Conservation (phyloP, 2,329 filamentous ascomycete genomes). For the Hymenoscyphus fraxineus region DNA sequence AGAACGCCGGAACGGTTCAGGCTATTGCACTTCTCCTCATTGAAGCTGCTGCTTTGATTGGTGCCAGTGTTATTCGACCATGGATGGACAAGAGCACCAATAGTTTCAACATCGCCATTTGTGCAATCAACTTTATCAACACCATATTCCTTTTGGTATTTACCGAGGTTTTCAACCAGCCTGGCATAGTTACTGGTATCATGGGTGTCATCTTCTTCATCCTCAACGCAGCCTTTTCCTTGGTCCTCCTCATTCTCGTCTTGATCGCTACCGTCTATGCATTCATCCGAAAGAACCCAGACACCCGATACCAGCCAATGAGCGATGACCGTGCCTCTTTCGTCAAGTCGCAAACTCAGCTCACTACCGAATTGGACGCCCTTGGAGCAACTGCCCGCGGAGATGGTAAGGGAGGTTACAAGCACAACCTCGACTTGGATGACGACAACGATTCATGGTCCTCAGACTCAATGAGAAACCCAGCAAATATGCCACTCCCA, state of each 20-base stretch:
- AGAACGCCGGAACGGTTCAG: slow-evolving; percentile 67
- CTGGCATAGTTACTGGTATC: slow-evolving; percentile 77
- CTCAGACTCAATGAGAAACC: slow-evolving; percentile 50
- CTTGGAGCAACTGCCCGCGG: slow-evolving; percentile 84
- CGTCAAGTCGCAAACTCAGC: slow-evolving; percentile 89
- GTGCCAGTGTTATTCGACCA: slow-evolving; percentile 74
- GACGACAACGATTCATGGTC: slow-evolving; percentile 69
- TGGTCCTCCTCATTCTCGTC: slow-evolving; percentile 79
- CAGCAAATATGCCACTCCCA: slow-evolving; percentile 36
- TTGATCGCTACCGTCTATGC: slow-evolving; percentile 73
- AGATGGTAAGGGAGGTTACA: slow-evolving; percentile 61
- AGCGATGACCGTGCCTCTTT: slow-evolving; percentile 93
- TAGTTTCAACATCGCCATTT: slow-evolving; percentile 91
- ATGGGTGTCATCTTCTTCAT: slow-evolving; percentile 89
- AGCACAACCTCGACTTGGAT: slow-evolving; percentile 60
- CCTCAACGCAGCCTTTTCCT: slow-evolving; percentile 76
- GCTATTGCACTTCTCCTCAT: slow-evolving; percentile 79
- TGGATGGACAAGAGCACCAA: slow-evolving; percentile 99
- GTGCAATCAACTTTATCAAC: slow-evolving; percentile 85
- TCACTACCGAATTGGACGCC: slow-evolving; percentile 87
- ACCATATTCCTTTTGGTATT: slow-evolving; percentile 86
- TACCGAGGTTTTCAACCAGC: slow-evolving; percentile 80
- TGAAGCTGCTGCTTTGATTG: slow-evolving; percentile 74
- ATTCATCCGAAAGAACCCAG: slow-evolving; percentile 87
- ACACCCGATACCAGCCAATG: slow-evolving; percentile 94